Evolutionary conservation across 257 asterid species (phyloP), one percentile per base, ranked within the genome.

Genomic region (Sherardia arvensis): DNA sequence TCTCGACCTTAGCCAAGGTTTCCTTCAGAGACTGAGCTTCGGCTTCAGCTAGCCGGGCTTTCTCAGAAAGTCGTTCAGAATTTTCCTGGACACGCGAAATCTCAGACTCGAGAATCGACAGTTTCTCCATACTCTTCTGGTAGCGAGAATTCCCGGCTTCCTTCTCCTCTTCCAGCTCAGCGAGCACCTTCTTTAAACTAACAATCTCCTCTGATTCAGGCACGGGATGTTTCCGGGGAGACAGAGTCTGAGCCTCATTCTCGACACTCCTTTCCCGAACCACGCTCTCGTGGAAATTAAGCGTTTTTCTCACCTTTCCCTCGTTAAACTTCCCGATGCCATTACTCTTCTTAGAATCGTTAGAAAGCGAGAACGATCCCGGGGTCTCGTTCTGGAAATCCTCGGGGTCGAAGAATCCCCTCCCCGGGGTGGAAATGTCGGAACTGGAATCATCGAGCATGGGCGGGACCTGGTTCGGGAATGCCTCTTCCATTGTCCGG

Each of bases 121-220:
- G 62, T 69, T 79, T 86, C 65, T 84, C 90, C 77, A 80, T 71
- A 70, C 83, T 79, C 74, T 80, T 78, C 76, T 80, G 87, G 78
- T 84, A 84, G 68, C 87, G 88, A 56, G 67, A 68, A 69, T 79
- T 77, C 47, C 94, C 90, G 62, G 88, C 87, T 77, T 90, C 95
- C 81, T 87, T 90, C 78, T 93, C 95, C 43, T 87, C 88, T 86
- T 93, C 94, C 64, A 90, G 79, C 73, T 83, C 81, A 69, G 89
- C 79, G 61, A 85, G 74, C 62, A 87, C 83, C 79, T 85, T 87
- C 84, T 80, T 87, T 70, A 89, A 75, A n/a, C 27, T 62, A 38
- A 56, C 68, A 75, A 90, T 81, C 78, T 83, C 92, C 81, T 80
- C 79, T 5, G 91, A 72, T 68, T 83, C 85, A 17, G 49, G 1